Base-by-base conservation (phyloP, 768 basidiomycete species). In the Suillus subluteus region DNA sequence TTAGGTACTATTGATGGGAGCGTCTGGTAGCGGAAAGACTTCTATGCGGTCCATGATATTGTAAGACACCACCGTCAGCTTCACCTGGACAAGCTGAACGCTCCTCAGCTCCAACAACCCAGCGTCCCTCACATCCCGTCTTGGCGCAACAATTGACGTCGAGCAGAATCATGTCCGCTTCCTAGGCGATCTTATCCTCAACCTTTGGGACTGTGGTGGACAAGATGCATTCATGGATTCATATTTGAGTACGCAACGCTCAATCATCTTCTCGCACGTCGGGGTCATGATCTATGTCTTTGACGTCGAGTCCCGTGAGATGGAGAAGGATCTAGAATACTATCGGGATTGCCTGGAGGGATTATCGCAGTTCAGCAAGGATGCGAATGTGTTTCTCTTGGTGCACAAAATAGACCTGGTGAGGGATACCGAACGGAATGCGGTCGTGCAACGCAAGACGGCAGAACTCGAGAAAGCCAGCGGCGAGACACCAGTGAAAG, bases 31-130 rank as follows among this genome's bases (percentile, higher is more conserved):
- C 73, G 92, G 92, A 65, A 95, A 94, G 83, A 98, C 97, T 13
- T 99, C 97, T 6, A 99, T 99, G 98, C 88, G 98, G 63, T 96
- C 96, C 35, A 91, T 99, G 78, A 99, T 99, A 75, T 99, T 99
- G 95, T 96, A 80, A 82, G 94, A 15, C 43, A 23, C 35, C 26
- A 11, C 58, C 21, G 43, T 41, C 13, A 9, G 43, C 58, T 61
- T 59, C n/a, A 44, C 67, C 43, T 46, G 62, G 55, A 63, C 67
- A 61, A 46, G 54, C 52, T 65, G 43, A 63, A 70, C 58, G 50
- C 68, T 58, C 46, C 48, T n/a, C 73, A 97, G 95, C 77, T 95
- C 95, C 52, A 97, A 97, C 76, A 95, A 97, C 73, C 93, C 95
- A 35, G 96, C 98, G 2, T 92, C 93, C 44, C 84, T 96, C 67